Evolutionary conservation across 306 rosid species (phyloP).

Genomic region (Adenanthera pavonina): DNA sequence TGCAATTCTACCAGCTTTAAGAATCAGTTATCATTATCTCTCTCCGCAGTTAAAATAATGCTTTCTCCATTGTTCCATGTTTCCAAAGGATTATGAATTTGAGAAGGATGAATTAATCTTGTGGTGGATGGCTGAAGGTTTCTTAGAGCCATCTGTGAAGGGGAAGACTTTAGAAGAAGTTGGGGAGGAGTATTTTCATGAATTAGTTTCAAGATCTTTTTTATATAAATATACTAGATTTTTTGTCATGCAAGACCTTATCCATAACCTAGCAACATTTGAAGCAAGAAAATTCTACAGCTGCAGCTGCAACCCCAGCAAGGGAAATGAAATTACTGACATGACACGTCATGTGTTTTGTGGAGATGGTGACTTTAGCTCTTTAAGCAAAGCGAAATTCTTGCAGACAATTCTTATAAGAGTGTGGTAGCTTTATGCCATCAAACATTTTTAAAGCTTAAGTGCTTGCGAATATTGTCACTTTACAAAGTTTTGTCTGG

Average conservation of each 20-base stretch:
- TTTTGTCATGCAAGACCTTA: slow-evolving; percentile 43
- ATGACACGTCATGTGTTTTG: slow-evolving; percentile 21
- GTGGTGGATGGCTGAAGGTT: slow-evolving; percentile 45
- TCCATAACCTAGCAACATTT: slow-evolving; percentile 26
- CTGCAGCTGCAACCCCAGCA: too few species aligned
- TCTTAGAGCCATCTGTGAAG: neutral
- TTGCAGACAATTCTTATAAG: slow-evolving; percentile 21
- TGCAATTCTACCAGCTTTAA: slow-evolving; percentile 29
- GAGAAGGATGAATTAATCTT: neutral
- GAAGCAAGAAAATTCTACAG: slow-evolving; percentile 17
- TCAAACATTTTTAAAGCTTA: neutral
- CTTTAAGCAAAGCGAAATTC: neutral
- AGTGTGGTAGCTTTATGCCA: neutral
- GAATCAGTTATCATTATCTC: slow-evolving; percentile 39
- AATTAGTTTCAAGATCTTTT: slow-evolving; percentile 33
- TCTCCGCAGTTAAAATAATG: slow-evolving; percentile 30
- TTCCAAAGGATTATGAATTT: slow-evolving; percentile 33
- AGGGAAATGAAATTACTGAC: neutral
- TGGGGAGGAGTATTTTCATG: slow-evolving; percentile 20
- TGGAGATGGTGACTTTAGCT: neutral
- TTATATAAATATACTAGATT: neutral
- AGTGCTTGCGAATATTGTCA: slow-evolving; percentile 16
- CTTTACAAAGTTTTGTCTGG: neutral
- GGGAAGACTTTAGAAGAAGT: neutral
- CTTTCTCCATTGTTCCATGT: slow-evolving; percentile 28